These are phyloP conservation scores for Taphrina wiesneri DNA, from an alignment of 1,139 yeast species.

Conservation along the genomic window DNA sequence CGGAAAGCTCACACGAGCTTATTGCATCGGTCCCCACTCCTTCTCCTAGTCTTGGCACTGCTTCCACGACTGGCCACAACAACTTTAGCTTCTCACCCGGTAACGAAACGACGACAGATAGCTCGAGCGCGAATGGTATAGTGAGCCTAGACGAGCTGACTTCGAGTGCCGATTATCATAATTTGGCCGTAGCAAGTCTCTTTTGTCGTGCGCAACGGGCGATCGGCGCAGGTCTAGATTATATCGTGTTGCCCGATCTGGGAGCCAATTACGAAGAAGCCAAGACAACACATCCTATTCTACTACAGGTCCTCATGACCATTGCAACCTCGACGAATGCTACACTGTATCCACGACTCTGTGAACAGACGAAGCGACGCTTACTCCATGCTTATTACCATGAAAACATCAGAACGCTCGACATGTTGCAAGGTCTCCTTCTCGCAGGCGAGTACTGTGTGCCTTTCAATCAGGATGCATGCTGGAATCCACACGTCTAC, in stretches of 20 bases:
- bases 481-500: background rate
- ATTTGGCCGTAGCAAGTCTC: background rate
- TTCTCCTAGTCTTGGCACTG: background rate
- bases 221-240: background rate
- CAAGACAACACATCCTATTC: background rate
- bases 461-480: background rate
- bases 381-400: background rate
- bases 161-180: background rate
- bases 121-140: background rate
- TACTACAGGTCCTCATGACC: constrained; percentile 1
- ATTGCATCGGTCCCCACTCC: background rate
- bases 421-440: background rate
- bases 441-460: constrained; percentile 1
- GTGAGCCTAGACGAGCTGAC: background rate
- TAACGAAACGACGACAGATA: background rate
- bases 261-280: background rate
- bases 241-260: background rate
- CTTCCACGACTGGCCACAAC: background rate
- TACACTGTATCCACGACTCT: background rate
- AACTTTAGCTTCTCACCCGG: background rate
- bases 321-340: background rate
- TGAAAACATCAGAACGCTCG: background rate
- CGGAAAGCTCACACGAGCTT: background rate
- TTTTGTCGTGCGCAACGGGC: constrained; percentile 1
- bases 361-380: constrained; percentile 4